A percentile compares a stretch with the other conserved stretches of the same genome.
These are phyloP conservation scores for Cytospora paraplurivora DNA, from an alignment of 2,329 filamentous ascomycete species.

Conservation along the genomic window DNA sequence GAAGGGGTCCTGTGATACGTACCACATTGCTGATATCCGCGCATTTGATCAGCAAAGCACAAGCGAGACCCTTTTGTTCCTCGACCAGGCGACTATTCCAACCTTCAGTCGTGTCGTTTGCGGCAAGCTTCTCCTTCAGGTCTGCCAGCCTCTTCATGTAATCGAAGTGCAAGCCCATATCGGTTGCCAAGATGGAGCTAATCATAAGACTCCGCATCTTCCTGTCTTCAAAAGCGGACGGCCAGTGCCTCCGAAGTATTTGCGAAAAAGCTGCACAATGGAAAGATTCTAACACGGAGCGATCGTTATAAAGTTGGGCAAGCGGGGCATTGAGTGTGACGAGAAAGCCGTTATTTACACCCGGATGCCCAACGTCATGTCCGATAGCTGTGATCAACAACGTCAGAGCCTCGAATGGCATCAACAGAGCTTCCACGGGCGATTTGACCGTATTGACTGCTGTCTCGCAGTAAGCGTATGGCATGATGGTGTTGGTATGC, in stretches of 20 bases:
- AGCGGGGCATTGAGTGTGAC: constrained; percentile 89
- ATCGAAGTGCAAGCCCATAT: constrained; percentile 96
- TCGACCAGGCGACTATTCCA: constrained; percentile 79
- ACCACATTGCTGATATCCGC: constrained; percentile 98
- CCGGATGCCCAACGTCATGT: constrained; percentile 95
- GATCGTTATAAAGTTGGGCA: constrained; percentile 95
- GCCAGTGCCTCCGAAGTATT: constrained; percentile 91
- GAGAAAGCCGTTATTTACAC: constrained; percentile 96
- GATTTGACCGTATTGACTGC: constrained; percentile 48
- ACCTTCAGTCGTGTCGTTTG: constrained; percentile 65
- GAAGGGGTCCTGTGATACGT: constrained; percentile 45
- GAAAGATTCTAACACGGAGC: constrained; percentile 94
- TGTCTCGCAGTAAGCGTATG: constrained; percentile 52
- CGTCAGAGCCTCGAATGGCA: constrained; percentile 84
- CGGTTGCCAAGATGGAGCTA: constrained; percentile 93
- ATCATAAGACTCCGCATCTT: constrained; percentile 91
- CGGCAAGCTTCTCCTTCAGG: constrained; percentile 75
- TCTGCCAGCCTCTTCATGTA: constrained; percentile 90
- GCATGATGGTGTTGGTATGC: constrained; percentile 72
- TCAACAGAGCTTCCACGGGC: constrained; percentile 73
- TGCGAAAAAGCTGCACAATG: constrained; percentile 97
- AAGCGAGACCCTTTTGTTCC: constrained; percentile 78
- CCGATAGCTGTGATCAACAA: constrained; percentile 95
- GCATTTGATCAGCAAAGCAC: constrained; percentile 93
- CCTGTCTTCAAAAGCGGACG: constrained; percentile 73